Percentiles rank a stretch among this genome's conserved stretches.
phyloP scores from a whole-genome alignment of 305 asterid genomes.

The Ajuga reptans region DNA sequence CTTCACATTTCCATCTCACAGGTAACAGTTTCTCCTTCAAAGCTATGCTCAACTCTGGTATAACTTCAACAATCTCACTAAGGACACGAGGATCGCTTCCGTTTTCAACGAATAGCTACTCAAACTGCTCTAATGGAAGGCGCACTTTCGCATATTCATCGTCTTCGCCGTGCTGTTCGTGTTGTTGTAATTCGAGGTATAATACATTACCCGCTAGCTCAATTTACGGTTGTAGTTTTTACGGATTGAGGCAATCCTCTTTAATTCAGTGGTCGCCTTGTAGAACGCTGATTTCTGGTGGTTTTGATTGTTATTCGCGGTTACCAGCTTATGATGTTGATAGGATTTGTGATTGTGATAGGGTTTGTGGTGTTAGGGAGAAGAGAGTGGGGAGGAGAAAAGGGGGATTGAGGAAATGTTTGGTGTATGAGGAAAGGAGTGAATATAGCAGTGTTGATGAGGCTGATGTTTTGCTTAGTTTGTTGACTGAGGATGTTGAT shows the following conservation, averaged over 20 bases:
- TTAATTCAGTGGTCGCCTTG: slow-evolving; percentile 55
- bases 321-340: slow-evolving; percentile 31
- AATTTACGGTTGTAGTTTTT: slow-evolving; percentile 33
- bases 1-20: slow-evolving; percentile 21
- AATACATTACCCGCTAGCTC: slow-evolving; percentile 33
- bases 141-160: slow-evolving; percentile 41
- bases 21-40: slow-evolving; percentile 26
- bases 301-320: slow-evolving; percentile 41
- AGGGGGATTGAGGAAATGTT: slow-evolving; percentile 38
- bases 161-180: slow-evolving; percentile 37
- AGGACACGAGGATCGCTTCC: slow-evolving; percentile 43
- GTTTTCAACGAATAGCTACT: slow-evolving; percentile 35
- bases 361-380: slow-evolving; percentile 31
- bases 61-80: slow-evolving; percentile 45
- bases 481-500: slow-evolving; percentile 56
- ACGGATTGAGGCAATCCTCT: slow-evolving; percentile 67
- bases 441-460: slow-evolving; percentile 42
- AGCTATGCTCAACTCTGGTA: slow-evolving; percentile 54
- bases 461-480: slow-evolving; percentile 71
- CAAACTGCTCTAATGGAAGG: slow-evolving; percentile 35
- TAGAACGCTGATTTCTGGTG: slow-evolving; percentile 42
- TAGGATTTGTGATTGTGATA: slow-evolving; percentile 35
- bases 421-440: slow-evolving; percentile 44
- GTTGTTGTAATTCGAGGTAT: slow-evolving; percentile 35
- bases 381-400: slow-evolving; percentile 32